Conservation (phyloP, 805 yeast species). For the Jamesozyma piceae region DNA sequence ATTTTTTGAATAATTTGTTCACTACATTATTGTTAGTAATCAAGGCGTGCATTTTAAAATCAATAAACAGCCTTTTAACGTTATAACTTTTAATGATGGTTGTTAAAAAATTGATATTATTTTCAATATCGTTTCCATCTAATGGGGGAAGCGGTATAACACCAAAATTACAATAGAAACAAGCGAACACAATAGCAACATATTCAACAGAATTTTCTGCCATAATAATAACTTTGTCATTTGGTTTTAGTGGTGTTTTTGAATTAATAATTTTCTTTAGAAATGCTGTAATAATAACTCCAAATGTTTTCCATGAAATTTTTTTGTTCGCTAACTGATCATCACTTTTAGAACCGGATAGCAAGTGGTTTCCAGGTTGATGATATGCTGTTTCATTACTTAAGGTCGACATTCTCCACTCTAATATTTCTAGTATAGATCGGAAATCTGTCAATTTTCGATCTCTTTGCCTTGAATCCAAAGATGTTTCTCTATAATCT, state of each 20-base stretch:
- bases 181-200: constrained; percentile 74
- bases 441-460: constrained; percentile 66
- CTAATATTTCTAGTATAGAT: constrained; percentile 62
- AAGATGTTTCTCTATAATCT: constrained; percentile 63
- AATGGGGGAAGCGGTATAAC: constrained; percentile 68
- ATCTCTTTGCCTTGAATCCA: constrained; percentile 63
- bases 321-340: constrained; percentile 42
- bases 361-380: constrained; percentile 28
- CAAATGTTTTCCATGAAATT: constrained; percentile 75
- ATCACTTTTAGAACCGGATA: constrained; percentile 19
- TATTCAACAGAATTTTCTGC: constrained; percentile 84
- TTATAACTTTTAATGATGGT: constrained; percentile 62
- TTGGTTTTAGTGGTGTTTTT: constrained; percentile 54
- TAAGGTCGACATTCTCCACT: constrained; percentile 64
- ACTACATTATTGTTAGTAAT: constrained; percentile 19
- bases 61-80: constrained; percentile 64
- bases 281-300: constrained; percentile 63
- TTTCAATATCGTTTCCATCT: constrained; percentile 55
- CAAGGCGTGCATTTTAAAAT: constrained; percentile 30
- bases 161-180: constrained; percentile 60
- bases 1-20: constrained; percentile 19
- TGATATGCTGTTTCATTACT: constrained; percentile 75
- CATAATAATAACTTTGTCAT: constrained; percentile 70
- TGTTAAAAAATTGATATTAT: constrained; percentile 61
- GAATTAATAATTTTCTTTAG: constrained; percentile 57